A percentile compares a stretch with the other conserved stretches of the same genome.
phyloP scores from a whole-genome alignment of 2,329 filamentous ascomycete genomes.

The Xylaria sp. region DNA sequence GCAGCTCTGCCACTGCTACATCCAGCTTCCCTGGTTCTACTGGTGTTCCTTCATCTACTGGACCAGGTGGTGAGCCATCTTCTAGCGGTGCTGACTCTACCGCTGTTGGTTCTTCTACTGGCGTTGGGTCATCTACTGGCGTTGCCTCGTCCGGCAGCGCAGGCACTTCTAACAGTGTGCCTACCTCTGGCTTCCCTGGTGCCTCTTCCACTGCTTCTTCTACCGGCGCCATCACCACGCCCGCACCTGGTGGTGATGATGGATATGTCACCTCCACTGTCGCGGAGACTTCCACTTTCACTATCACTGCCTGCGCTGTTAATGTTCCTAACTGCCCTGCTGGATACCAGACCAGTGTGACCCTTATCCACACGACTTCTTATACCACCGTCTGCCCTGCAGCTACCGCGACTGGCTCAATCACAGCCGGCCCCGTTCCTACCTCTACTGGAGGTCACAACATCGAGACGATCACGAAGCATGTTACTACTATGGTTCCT shows the following conservation, averaged over 20 bases:
- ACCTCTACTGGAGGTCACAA: slow-evolving; percentile 18
- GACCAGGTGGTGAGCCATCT: not conserved
- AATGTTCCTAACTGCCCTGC: slow-evolving; percentile 49
- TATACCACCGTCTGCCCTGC: slow-evolving; percentile 43
- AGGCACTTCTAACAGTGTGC: slow-evolving; percentile 6
- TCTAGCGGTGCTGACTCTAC: not conserved
- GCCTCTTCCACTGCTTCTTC: slow-evolving; percentile 14
- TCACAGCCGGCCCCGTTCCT: slow-evolving; percentile 33
- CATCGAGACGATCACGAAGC: slow-evolving; percentile 34
- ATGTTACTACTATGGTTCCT: slow-evolving; percentile 35
- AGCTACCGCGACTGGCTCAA: slow-evolving; percentile 30
- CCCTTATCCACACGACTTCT: slow-evolving; percentile 42
- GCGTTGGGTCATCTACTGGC: slow-evolving; percentile 1
- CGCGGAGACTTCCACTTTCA: slow-evolving; percentile 36
- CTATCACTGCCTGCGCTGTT: slow-evolving; percentile 46
- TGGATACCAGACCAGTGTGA: slow-evolving; percentile 43
- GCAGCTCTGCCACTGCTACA: not conserved
- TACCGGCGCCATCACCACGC: slow-evolving; percentile 6
- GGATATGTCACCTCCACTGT: slow-evolving; percentile 29
- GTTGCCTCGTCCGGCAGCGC: slow-evolving; percentile 1
- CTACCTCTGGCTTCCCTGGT: slow-evolving; percentile 16
- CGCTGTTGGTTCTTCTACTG: not conserved
- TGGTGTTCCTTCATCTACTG: not conserved
- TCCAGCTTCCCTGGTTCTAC: not conserved
- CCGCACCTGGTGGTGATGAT: slow-evolving; percentile 5